These are phyloP conservation scores for Prunus mira DNA, from an alignment of 306 rosid species.

Conservation along the genomic window DNA sequence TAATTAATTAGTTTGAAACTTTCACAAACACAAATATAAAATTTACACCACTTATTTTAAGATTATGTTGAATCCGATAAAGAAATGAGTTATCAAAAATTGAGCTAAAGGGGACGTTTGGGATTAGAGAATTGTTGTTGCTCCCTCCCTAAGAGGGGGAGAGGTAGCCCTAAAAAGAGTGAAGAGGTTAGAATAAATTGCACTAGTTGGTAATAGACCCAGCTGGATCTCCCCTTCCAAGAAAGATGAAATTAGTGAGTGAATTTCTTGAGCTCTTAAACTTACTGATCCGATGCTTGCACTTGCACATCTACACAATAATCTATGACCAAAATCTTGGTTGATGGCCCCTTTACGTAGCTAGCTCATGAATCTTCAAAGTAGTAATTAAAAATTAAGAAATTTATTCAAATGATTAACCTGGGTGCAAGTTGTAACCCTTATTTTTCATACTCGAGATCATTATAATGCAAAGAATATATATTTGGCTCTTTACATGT, in stretches of 20 bases:
- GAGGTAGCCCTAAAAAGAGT: not conserved
- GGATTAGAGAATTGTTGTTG: not conserved
- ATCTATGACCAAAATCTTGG: not conserved
- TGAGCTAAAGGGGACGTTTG: not conserved
- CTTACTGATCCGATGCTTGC: constrained; percentile 35
- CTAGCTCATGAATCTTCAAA: not conserved
- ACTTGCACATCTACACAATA: constrained; percentile 23
- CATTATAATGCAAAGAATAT: no score
- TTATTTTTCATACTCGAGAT: no score
- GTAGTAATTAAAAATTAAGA: no score
- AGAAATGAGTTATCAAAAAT: not conserved
- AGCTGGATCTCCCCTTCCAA: constrained; percentile 9
- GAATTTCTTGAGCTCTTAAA: constrained; percentile 36
- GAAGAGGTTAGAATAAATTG: not conserved
- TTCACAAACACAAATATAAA: not conserved
- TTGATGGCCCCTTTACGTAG: not conserved
- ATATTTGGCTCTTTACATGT: no score
- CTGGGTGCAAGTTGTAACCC: no score
- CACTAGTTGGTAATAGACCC: not conserved
- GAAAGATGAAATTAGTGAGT: constrained; percentile 17
- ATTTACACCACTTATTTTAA: not conserved
- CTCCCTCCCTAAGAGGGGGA: not conserved
- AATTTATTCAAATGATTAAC: no score
- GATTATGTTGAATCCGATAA: not conserved
- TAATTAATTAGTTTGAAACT: not conserved